These are phyloP conservation scores for Kwoniella sp. DNA, from an alignment of 768 basidiomycete species.

Conservation along the genomic window DNA sequence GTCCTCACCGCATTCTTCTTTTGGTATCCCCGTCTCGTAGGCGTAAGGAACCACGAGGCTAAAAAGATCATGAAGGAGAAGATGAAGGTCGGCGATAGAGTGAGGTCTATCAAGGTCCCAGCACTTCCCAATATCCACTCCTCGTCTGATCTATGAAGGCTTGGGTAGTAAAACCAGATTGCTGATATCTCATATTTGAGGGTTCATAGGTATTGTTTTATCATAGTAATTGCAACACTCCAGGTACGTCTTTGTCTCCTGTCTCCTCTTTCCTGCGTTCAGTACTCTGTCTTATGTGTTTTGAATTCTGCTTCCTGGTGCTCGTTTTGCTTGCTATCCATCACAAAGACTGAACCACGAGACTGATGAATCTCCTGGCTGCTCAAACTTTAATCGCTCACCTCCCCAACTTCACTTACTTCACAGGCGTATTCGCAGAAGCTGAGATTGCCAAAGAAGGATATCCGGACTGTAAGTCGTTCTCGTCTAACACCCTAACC, in stretches of 20 bases:
- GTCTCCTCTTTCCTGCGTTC: not conserved
- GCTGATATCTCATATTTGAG: not conserved
- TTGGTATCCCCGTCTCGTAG: slow-evolving; percentile 20
- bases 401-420: no score
- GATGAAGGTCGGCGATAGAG: slow-evolving; percentile 54
- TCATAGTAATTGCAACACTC: slow-evolving; percentile 53
- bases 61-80: slow-evolving; percentile 55
- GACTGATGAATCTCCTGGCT: no score
- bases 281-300: no score
- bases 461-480: slow-evolving; percentile 79
- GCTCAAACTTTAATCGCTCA: no score
- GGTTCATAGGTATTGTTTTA: slow-evolving; percentile 54
- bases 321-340: no score
- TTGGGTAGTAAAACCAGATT: not conserved
- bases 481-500: not conserved
- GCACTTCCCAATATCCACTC: not conserved
- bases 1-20: no score
- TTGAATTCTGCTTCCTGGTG: no score
- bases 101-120: slow-evolving; percentile 9
- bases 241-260: slow-evolving; percentile 26
- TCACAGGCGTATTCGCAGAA: slow-evolving; percentile 44
- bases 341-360: no score
- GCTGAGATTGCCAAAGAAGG: slow-evolving; percentile 75
- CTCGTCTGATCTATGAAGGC: not conserved
- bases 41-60: slow-evolving; percentile 54